Conservation (phyloP, 2,329 filamentous ascomycete species). For the Zymoseptoria tritici region DNA sequence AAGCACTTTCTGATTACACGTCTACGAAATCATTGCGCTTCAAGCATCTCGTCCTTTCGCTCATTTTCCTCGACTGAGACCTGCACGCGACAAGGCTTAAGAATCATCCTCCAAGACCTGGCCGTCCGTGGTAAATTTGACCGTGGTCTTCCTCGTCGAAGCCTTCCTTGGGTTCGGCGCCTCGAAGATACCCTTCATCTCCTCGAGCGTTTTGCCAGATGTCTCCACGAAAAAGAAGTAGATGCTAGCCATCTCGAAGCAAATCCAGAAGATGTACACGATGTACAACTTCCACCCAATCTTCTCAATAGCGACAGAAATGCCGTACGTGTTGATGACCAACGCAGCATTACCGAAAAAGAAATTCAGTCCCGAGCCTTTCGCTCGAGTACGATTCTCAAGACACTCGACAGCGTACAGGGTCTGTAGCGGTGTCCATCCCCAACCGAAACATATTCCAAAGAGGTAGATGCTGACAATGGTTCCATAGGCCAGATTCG, state of each 20-base stretch:
- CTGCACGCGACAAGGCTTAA: too few relatives aligned
- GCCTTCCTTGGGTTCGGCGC: slow-evolving; percentile 23
- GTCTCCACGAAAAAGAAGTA: slow-evolving; percentile 36
- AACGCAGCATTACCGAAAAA: slow-evolving; percentile 39
- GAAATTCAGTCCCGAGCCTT: slow-evolving; percentile 29
- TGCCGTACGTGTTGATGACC: slow-evolving; percentile 33
- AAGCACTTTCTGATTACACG: too few relatives aligned
- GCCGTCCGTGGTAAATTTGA: slow-evolving; percentile 20
- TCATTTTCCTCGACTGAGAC: too few relatives aligned
- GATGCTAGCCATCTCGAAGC: slow-evolving; percentile 24
- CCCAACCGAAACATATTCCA: slow-evolving; percentile 36
- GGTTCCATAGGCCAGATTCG: slow-evolving; percentile 27
- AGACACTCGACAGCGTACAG: slow-evolving; percentile 35
- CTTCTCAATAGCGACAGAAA: slow-evolving; percentile 18
- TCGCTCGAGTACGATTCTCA: slow-evolving; percentile 34
- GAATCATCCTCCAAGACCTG: slow-evolving; percentile 16
- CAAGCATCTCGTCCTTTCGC: too few relatives aligned
- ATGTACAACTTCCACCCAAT: slow-evolving; percentile 24
- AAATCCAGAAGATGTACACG: slow-evolving; percentile 27
- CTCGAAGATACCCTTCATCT: slow-evolving; percentile 19
- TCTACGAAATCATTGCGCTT: too few relatives aligned
- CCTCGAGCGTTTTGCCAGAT: slow-evolving; percentile 24
- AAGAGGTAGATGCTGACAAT: slow-evolving; percentile 36
- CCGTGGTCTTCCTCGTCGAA: slow-evolving; percentile 23
- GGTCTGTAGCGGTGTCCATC: slow-evolving; percentile 35